Base-by-base conservation (phyloP, 306 rosid species). In the Rubus parviflorus region DNA sequence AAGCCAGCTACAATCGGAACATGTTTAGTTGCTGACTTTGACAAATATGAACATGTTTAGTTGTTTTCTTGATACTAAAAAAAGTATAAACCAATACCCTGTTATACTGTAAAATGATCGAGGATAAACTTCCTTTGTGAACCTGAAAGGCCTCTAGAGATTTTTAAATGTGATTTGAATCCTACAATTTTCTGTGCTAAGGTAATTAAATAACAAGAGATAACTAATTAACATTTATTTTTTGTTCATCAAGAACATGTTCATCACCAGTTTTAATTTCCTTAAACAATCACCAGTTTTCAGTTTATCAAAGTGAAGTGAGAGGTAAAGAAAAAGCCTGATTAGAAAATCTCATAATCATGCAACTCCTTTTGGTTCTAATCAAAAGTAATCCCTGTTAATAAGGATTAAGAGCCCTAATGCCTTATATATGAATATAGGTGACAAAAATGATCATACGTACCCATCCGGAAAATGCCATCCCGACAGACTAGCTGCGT, bases 401-500 rank as follows among this genome's bases (percentile, higher is more conserved):
- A 13, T 60, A 12, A 60, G 35, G 63, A 30, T 30, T 30, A 30
- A 30, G 35, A 30, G 41, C 35, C 66, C 12, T 60, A 9, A 57
- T 57, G 63, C 35, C 15, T 60, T 54, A 25, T 57, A 8, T 57
- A n/a, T 25, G 19, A 3, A 13, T 25, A 23, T 11, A 60, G 16
- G 41, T 60, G 7, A 23, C 12, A 60, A 17, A 60, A 25, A 60
- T 60, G 41, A 25, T 60, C 66, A 11, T 25, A 25, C 66, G 13
- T 25, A 60, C 41, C 25, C 54, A 6, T 76, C 58, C 8, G 35
- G 8, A 16, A 76, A 45, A 51, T 76, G 73, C 65, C 69, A 65
- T 14, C 79, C 79, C 7, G 64, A 69, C 5, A 76, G 48, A 76
- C 3, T 65, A 13, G 79, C 58, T 30, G 60, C 40, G 1, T 65